Evolutionary conservation across 805 yeast species (phyloP).

Genomic region (Metschnikowia borealis): DNA sequence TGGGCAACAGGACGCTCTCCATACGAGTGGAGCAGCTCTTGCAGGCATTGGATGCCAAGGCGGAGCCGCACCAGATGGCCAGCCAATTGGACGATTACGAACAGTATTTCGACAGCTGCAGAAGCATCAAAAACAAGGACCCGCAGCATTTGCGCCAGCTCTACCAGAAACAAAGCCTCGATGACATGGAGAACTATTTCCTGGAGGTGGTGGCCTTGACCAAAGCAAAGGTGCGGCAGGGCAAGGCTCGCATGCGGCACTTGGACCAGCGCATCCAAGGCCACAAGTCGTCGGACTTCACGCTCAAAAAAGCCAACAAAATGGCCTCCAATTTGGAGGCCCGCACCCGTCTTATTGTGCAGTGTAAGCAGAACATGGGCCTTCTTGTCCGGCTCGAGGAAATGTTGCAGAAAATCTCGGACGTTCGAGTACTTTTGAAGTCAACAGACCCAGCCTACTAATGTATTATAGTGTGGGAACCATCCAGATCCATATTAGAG

Average conservation of each 20-base stretch:
- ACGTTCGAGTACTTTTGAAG: not conserved
- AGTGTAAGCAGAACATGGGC: not conserved
- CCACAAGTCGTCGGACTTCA: not conserved
- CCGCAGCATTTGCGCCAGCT: slow-evolving; percentile 2
- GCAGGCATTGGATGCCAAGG: slow-evolving; percentile 1
- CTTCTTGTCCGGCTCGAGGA: not conserved
- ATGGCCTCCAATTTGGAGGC: not conserved
- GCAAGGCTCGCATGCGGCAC: not conserved
- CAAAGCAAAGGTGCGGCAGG: not conserved
- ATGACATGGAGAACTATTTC: not conserved
- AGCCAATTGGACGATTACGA: slow-evolving; percentile 4
- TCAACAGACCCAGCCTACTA: not conserved
- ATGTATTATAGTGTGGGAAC: not conserved
- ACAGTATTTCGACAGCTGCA: not conserved
- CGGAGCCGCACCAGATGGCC: not conserved
- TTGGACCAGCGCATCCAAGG: not conserved
- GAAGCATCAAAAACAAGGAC: not conserved
- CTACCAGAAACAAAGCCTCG: not conserved
- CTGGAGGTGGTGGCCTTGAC: not conserved
- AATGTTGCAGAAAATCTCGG: not conserved
- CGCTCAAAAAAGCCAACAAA: not conserved
- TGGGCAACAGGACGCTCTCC: not conserved
- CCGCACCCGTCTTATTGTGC: not conserved
- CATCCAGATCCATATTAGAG: too few species aligned
- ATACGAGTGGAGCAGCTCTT: slow-evolving; percentile 1